phyloP scores from a whole-genome alignment of 2,329 filamentous ascomycete species.

The Emydomyces testavorans region DNA sequence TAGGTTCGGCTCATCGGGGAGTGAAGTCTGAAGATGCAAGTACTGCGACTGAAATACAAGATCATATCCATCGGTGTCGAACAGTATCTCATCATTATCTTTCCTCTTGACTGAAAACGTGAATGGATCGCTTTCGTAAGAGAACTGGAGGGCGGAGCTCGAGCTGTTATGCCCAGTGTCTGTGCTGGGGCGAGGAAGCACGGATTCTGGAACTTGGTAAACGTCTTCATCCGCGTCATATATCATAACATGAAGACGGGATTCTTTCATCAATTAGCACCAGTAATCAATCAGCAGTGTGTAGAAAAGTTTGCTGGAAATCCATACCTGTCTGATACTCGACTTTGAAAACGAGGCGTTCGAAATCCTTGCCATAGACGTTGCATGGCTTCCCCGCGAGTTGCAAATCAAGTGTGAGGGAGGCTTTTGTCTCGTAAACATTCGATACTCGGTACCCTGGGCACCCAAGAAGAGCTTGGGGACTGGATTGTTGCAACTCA shows the following conservation, averaged over 20 bases:
- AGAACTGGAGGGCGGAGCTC: constrained; percentile 42
- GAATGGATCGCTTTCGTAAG: constrained; percentile 45
- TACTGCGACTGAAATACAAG: constrained; percentile 65
- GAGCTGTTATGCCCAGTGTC: constrained; percentile 22
- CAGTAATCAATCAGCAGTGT: not conserved
- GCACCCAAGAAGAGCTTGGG: constrained; percentile 2
- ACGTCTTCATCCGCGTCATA: constrained; percentile 51
- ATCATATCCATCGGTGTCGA: constrained; percentile 51
- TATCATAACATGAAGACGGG: constrained; percentile 57
- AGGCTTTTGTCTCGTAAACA: constrained; percentile 19
- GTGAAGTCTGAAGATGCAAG: constrained; percentile 53
- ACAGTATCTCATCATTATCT: constrained; percentile 32
- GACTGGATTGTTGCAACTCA: no score
- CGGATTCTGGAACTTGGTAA: constrained; percentile 56
- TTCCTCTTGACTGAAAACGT: constrained; percentile 45
- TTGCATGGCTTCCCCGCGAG: constrained; percentile 55
- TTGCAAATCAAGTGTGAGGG: constrained; percentile 53
- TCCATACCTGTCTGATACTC: constrained; percentile 45
- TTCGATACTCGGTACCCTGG: constrained; percentile 17
- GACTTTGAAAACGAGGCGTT: constrained; percentile 42
- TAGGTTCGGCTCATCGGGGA: constrained; percentile 54
- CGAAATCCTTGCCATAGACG: constrained; percentile 44
- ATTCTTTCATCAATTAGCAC: constrained; percentile 30
- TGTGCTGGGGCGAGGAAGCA: constrained; percentile 47
- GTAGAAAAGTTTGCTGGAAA: not conserved